These are phyloP conservation scores for Starmera quercuum DNA, from an alignment of 805 yeast genomes.

Conservation along the genomic window DNA sequence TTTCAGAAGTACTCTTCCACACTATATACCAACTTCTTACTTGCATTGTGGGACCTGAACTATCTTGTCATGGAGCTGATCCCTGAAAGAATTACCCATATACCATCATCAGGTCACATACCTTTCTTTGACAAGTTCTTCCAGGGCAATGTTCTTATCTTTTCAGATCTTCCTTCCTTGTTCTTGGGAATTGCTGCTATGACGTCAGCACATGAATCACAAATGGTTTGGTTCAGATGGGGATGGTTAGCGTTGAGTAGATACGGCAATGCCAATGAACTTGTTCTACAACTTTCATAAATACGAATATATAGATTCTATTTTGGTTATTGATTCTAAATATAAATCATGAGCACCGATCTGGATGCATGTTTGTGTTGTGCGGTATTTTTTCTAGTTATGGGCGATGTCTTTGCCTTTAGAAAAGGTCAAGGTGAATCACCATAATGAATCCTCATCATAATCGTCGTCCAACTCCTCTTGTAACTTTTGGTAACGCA, in stretches of 20 bases:
- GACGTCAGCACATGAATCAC: constrained; percentile 77
- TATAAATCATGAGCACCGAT: too few relatives aligned
- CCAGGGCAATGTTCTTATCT: constrained; percentile 31
- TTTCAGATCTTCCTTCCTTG: constrained; percentile 23
- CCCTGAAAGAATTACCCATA: constrained; percentile 3
- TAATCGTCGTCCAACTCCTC: constrained; percentile 22
- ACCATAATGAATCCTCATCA: constrained; percentile 23
- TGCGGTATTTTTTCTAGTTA: too few relatives aligned
- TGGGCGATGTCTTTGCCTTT: too few relatives aligned
- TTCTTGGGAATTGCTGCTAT: constrained; percentile 53
- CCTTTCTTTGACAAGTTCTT: constrained; percentile 15
- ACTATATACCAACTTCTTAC: constrained; percentile 6
- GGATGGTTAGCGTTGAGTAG: constrained; percentile 77
- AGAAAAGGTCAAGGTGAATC: too few relatives aligned
- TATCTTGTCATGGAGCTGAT: too few relatives aligned
- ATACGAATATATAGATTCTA: background rate
- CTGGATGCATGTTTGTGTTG: too few relatives aligned
- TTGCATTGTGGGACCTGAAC: background rate
- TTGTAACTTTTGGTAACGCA: constrained; percentile 15
- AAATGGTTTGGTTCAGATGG: constrained; percentile 93
- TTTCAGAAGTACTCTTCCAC: constrained; percentile 43
- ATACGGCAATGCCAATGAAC: constrained; percentile 71
- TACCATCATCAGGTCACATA: constrained; percentile 6
- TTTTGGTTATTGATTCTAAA: background rate
- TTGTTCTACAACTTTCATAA: constrained; percentile 23